Conservation (phyloP, 1,284 basidiomycete genomes). For the Austroboletus niveus region DNA sequence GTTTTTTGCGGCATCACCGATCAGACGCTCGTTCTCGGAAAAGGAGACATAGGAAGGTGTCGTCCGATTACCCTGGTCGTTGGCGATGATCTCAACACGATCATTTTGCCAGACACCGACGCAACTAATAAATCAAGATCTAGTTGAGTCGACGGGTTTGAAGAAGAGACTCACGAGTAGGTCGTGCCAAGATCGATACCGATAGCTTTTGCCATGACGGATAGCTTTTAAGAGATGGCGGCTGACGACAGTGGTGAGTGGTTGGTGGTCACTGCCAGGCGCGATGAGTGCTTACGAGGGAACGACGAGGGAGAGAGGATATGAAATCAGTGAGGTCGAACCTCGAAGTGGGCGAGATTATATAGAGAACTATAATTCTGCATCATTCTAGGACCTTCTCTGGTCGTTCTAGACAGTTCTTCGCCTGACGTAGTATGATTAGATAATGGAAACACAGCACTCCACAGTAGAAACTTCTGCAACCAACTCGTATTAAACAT, state of each 20-base stretch:
- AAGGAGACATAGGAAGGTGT: constrained; percentile 95
- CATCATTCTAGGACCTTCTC: constrained; percentile 39
- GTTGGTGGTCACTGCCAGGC: not conserved
- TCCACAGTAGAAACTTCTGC: not conserved
- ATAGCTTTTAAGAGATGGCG: constrained; percentile 3
- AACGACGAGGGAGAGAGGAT: constrained; percentile 13
- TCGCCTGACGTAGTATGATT: constrained; percentile 30
- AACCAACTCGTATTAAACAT: constrained; percentile 16
- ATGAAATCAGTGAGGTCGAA: constrained; percentile 12
- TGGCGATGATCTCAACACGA: constrained; percentile 97
- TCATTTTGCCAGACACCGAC: constrained; percentile 98
- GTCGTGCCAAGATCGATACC: constrained; percentile 92
- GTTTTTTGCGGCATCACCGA: constrained; percentile 96
- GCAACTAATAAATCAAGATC: constrained; percentile 45
- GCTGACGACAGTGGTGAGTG: constrained; percentile 1
- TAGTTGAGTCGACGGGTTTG: constrained; percentile 1
- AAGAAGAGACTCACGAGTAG: constrained; percentile 59
- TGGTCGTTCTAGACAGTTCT: constrained; percentile 37
- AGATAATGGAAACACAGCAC: constrained; percentile 30
- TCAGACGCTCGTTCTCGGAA: constrained; percentile 91
- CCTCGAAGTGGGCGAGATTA: constrained; percentile 20
- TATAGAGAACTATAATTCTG: constrained; percentile 35
- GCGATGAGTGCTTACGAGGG: constrained; percentile 16
- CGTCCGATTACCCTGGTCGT: constrained; percentile 97
- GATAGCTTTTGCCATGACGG: constrained; percentile 75